A percentile compares a stretch with the other conserved stretches of the same genome.
Evolutionary conservation across 2,329 filamentous ascomycete species (phyloP).

Genomic region (Hypoxylon rubiginosum): DNA sequence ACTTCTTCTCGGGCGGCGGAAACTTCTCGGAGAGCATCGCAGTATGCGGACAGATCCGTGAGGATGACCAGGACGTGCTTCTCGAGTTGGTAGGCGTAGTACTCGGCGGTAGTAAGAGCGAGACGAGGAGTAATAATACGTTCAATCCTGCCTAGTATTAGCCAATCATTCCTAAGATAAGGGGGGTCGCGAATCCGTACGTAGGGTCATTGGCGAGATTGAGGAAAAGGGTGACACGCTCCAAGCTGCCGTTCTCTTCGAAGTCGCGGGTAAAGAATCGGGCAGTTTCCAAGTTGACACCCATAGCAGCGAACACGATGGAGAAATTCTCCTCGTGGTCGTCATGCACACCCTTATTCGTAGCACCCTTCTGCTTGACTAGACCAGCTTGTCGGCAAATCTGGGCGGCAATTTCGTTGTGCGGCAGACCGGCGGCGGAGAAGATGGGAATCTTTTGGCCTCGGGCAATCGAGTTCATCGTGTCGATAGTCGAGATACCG

Average conservation of each 20-base stretch:
- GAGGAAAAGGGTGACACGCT: constrained; percentile 96
- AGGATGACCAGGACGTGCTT: constrained; percentile 99
- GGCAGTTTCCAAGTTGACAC: constrained; percentile 99
- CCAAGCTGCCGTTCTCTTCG: constrained; percentile 98
- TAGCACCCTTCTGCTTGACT: constrained; percentile 80
- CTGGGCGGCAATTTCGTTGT: constrained; percentile 99
- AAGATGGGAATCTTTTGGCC: constrained; percentile 99
- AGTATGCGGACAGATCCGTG: constrained; percentile 97
- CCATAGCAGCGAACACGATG: constrained; percentile 99
- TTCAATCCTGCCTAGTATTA: constrained; percentile 77
- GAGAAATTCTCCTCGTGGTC: constrained; percentile 99
- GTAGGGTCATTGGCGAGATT: constrained; percentile 99
- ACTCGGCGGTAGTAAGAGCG: constrained; percentile 96
- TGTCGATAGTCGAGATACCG: constrained; percentile 98
- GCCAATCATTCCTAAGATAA: constrained; percentile 16
- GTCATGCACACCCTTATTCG: constrained; percentile 96
- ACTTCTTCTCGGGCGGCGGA: constrained; percentile 99
- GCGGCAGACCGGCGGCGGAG: constrained; percentile 96
- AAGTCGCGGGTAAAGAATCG: constrained; percentile 99
- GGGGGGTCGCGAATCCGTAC: constrained; percentile 65
- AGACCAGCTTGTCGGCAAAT: constrained; percentile 97
- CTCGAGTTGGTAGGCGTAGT: constrained; percentile 99
- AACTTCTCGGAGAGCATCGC: constrained; percentile 98
- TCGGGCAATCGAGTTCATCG: constrained; percentile 97
- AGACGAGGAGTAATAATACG: constrained; percentile 99